These are phyloP conservation scores for Larix kaempferi DNA, from an alignment of 75 land plant species.

Conservation along the genomic window DNA sequence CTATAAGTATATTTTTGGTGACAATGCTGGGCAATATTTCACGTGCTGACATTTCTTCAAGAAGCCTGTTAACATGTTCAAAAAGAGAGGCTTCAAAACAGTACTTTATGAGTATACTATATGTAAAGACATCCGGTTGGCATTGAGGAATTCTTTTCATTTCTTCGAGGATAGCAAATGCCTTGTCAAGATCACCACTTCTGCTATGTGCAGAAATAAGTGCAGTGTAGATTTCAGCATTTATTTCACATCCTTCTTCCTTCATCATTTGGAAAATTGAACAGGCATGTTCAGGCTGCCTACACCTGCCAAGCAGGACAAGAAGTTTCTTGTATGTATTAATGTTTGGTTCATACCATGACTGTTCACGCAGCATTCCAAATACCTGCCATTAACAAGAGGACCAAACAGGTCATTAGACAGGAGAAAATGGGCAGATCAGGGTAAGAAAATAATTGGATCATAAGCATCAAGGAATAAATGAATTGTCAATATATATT, in stretches of 20 bases:
- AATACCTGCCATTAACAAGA: constrained; percentile 57
- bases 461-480: background rate
- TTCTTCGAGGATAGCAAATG: constrained; percentile 50
- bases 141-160: constrained; percentile 71
- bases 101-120: constrained; percentile 66
- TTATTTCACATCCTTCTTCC: constrained; percentile 59
- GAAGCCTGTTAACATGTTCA: constrained; percentile 53
- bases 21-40: constrained; percentile 75
- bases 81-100: constrained; percentile 65
- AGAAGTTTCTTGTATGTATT: constrained; percentile 84
- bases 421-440: background rate
- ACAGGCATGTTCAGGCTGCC: constrained; percentile 63
- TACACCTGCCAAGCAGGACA: constrained; percentile 74
- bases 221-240: constrained; percentile 75
- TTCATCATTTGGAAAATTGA: constrained; percentile 64
- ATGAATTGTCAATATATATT: background rate
- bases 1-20: constrained; percentile 77
- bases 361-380: constrained; percentile 76
- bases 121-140: constrained; percentile 83
- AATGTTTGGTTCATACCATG: constrained; percentile 76
- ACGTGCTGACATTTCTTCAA: constrained; percentile 58
- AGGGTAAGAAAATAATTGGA: background rate
- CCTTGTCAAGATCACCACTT: constrained; percentile 56
- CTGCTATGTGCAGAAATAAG: constrained; percentile 69
- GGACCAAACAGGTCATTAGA: background rate